phyloP scores from a whole-genome alignment of 768 basidiomycete genomes.

The Phlebiopsis flavidoalba region DNA sequence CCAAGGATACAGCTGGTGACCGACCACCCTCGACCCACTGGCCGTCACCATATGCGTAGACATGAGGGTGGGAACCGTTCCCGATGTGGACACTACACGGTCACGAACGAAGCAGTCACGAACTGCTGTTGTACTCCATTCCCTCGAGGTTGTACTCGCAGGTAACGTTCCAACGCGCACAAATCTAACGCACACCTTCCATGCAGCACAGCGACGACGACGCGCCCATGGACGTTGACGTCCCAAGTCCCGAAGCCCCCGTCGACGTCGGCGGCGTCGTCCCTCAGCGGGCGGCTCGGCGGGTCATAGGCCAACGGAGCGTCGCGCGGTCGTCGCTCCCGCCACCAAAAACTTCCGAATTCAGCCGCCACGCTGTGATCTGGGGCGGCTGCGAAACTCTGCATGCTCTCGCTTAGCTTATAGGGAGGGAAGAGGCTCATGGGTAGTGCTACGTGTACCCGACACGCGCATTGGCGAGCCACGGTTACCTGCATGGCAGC shows the following conservation, averaged over 20 bases:
- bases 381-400: too few species aligned
- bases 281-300: background rate
- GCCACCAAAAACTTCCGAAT: too few species aligned
- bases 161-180: background rate
- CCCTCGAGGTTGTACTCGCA: background rate
- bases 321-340: slow-evolving; percentile 13
- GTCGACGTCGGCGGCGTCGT: background rate
- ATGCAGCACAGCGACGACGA: background rate
- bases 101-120: background rate
- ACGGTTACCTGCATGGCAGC: too few species aligned
- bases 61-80: background rate
- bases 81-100: background rate
- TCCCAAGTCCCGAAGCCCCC: background rate
- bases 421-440: too few species aligned
- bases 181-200: background rate
- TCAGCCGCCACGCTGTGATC: too few species aligned
- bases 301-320: background rate
- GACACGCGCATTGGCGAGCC: slow-evolving; percentile 65
- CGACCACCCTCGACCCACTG: too few species aligned
- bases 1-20: too few species aligned
- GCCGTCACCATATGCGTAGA: background rate
- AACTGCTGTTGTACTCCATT: background rate
- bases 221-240: background rate
- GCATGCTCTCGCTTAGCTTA: too few species aligned
- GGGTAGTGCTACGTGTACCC: slow-evolving; percentile 93